phyloP scores from a whole-genome alignment of 805 yeast species.

The Candida wancherniae region DNA sequence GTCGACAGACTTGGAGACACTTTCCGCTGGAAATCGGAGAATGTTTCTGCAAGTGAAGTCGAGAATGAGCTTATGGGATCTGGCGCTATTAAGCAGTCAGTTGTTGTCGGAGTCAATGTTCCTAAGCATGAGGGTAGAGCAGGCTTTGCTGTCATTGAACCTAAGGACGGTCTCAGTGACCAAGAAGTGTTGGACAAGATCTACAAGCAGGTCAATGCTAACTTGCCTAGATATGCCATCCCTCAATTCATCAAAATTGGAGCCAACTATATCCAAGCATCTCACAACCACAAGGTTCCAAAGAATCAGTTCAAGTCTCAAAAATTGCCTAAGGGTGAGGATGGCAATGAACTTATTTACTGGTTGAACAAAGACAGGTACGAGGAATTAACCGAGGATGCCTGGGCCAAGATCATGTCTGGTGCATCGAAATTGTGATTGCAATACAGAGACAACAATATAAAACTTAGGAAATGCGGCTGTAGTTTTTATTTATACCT shows the following conservation, averaged over 20 bases:
- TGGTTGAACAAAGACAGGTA: slow-evolving; percentile 63
- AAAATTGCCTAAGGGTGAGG: slow-evolving; percentile 60
- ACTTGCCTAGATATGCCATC: slow-evolving; percentile 78
- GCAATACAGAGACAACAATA: not conserved
- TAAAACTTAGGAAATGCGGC: not conserved
- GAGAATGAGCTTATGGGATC: slow-evolving; percentile 64
- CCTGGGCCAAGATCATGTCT: slow-evolving; percentile 45
- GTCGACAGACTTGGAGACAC: slow-evolving; percentile 94
- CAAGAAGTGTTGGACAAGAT: slow-evolving; percentile 24
- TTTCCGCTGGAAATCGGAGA: slow-evolving; percentile 94
- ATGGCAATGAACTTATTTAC: slow-evolving; percentile 57
- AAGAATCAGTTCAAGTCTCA: slow-evolving; percentile 67
- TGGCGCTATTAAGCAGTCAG: slow-evolving; percentile 53
- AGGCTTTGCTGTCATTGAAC: slow-evolving; percentile 77
- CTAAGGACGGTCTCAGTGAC: slow-evolving; percentile 30
- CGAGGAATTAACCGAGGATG: slow-evolving; percentile 48
- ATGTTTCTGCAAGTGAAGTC: slow-evolving; percentile 90
- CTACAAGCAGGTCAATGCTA: slow-evolving; percentile 24
- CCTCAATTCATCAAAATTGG: slow-evolving; percentile 79
- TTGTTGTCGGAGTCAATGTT: slow-evolving; percentile 82
- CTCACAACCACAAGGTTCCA: slow-evolving; percentile 80
- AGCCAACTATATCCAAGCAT: slow-evolving; percentile 47
- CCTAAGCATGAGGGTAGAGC: slow-evolving; percentile 93
- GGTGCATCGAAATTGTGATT: slow-evolving; percentile 37
- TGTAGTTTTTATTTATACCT: not conserved